Conservation (phyloP, 2,329 filamentous ascomycete genomes). For the Colletotrichum spaethianum region DNA sequence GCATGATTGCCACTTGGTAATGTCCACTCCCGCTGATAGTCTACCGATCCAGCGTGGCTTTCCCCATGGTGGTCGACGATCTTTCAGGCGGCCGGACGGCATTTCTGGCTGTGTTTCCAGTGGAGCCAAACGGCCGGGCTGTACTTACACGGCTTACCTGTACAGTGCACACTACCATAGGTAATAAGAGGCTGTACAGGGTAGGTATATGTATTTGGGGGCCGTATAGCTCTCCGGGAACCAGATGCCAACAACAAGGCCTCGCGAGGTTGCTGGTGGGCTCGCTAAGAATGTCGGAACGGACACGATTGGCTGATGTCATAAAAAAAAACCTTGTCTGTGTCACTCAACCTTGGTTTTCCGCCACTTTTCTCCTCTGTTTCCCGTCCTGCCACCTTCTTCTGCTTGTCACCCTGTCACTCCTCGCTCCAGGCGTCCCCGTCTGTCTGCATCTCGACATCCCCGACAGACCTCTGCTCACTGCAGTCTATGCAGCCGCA, state of each 20-base stretch:
- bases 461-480: background rate
- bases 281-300: conserved; percentile 12
- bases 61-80: background rate
- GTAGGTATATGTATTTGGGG: no score
- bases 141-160: no score
- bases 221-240: no score
- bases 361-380: background rate
- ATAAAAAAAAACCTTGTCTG: background rate
- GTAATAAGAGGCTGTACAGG: no score
- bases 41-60: background rate
- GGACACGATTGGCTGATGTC: conserved; percentile 32
- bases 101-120: background rate
- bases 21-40: background rate
- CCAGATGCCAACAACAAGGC: no score
- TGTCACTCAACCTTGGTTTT: background rate
- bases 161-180: no score
- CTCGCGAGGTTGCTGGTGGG: background rate
- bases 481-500: no score
- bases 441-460: background rate
- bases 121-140: background rate
- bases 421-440: background rate
- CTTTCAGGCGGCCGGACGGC: background rate
- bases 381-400: background rate
- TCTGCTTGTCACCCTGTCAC: no score
- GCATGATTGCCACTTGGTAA: background rate